These are phyloP conservation scores for Rhododendron kiyosumense DNA, from an alignment of 148 eudicot species.

Conservation along the genomic window DNA sequence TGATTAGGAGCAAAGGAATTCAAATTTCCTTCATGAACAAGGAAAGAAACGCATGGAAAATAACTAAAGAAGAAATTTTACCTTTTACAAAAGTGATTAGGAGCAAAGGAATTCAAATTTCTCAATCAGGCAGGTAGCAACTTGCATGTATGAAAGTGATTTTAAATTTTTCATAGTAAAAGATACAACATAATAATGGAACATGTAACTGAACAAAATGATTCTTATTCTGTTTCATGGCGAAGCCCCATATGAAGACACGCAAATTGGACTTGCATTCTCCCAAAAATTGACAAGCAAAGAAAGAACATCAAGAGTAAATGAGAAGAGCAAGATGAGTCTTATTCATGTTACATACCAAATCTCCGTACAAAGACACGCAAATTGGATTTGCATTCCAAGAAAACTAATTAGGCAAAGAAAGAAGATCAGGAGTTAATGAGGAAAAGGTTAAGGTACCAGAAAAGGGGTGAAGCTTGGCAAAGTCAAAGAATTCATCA, in stretches of 20 bases:
- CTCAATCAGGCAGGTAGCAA: background rate
- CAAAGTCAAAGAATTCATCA: conserved; percentile 72
- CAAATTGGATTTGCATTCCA: background rate
- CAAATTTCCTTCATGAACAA: background rate
- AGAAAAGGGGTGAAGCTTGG: conserved; percentile 71
- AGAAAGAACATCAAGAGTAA: background rate
- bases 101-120: background rate
- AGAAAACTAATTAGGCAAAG: background rate
- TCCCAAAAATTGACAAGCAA: background rate
- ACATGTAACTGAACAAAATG: background rate
- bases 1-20: background rate
- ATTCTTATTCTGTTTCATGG: background rate
- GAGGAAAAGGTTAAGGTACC: conserved; percentile 27
- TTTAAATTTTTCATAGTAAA: background rate
- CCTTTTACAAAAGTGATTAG: background rate
- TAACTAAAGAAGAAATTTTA: background rate
- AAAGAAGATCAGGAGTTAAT: background rate
- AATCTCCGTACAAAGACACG: background rate
- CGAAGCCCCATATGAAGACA: background rate
- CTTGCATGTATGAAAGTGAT: background rate
- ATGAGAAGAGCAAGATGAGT: background rate
- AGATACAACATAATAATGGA: background rate
- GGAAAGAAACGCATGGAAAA: background rate
- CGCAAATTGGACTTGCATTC: background rate
- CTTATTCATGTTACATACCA: background rate